Conservation (phyloP, 2,329 filamentous ascomycete genomes). For the Fusarium continuum region DNA sequence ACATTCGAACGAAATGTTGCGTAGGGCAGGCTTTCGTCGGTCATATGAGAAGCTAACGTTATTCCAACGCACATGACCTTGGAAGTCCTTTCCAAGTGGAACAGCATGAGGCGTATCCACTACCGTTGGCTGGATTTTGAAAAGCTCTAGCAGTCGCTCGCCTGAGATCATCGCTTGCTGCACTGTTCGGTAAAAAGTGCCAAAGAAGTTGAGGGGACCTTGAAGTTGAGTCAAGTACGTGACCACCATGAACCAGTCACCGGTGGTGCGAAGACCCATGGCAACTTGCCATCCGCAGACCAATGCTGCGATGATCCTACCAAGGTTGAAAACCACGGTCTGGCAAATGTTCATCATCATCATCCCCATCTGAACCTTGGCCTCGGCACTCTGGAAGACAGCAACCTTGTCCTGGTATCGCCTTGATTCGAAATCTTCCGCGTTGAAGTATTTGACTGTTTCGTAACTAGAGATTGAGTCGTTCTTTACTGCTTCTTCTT, state of each 20-base stretch:
- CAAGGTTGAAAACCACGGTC: conserved; percentile 81
- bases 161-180: conserved; percentile 98
- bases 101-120: conserved; percentile 76
- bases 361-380: conserved; percentile 78
- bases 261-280: conserved; percentile 69
- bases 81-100: conserved; percentile 68
- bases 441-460: conserved; percentile 91
- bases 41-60: conserved; percentile 94
- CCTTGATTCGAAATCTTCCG: conserved; percentile 79
- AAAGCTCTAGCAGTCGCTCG: conserved; percentile 92
- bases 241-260: conserved; percentile 77
- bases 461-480: conserved; percentile 99
- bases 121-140: conserved; percentile 95
- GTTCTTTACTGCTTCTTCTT: conserved; percentile 97
- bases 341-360: conserved; percentile 85
- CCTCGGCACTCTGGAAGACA: conserved; percentile 78
- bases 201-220: conserved; percentile 85
- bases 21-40: conserved; percentile 82
- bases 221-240: conserved; percentile 84
- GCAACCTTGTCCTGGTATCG: conserved; percentile 76
- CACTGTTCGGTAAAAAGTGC: conserved; percentile 94
- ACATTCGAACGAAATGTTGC: conserved; percentile 86
- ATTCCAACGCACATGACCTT: conserved; percentile 85
- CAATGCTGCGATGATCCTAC: conserved; percentile 75
- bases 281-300: conserved; percentile 82